Evolutionary conservation across 129 eudicot genomes (phyloP).

Genomic region (Chrysanthemum makinoi): DNA sequence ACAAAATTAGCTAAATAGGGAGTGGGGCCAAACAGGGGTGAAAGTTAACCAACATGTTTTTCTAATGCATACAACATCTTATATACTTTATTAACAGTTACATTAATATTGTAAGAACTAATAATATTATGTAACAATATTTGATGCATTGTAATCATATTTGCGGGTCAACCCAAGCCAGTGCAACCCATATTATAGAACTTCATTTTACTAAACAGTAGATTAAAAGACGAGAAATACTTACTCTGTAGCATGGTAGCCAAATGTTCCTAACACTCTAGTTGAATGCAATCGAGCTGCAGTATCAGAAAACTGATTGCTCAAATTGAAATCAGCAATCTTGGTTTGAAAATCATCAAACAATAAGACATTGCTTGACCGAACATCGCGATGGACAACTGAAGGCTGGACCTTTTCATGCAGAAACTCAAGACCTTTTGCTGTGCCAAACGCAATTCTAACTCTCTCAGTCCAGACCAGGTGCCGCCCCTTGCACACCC

Average conservation of each 20-base stretch:
- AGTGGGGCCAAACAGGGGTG: too few relatives aligned
- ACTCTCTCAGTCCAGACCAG: conserved; percentile 98
- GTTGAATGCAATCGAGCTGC: conserved; percentile 96
- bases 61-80: not conserved
- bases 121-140: too few relatives aligned
- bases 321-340: conserved; percentile 87
- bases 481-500: conserved; percentile 97
- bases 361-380: conserved; percentile 92
- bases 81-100: not conserved
- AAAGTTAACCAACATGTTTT: not conserved
- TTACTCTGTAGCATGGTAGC: conserved; percentile 99
- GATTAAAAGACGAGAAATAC: conserved; percentile 12
- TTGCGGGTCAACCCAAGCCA: not conserved
- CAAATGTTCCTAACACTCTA: conserved; percentile 93
- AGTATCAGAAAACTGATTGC: conserved; percentile 85
- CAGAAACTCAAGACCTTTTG: conserved; percentile 82
- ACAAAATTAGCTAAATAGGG: not conserved
- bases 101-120: not conserved
- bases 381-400: conserved; percentile 86
- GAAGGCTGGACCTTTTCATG: conserved; percentile 94
- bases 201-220: not conserved
- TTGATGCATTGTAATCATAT: too few relatives aligned
- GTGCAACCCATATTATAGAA: not conserved
- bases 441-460: conserved; percentile 87
- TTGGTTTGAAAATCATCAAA: conserved; percentile 81